Percentiles rank a stretch among this genome's conserved stretches.
Conservation (phyloP, 176 grass and related monocot species). For the Juncus inflexus region DNA sequence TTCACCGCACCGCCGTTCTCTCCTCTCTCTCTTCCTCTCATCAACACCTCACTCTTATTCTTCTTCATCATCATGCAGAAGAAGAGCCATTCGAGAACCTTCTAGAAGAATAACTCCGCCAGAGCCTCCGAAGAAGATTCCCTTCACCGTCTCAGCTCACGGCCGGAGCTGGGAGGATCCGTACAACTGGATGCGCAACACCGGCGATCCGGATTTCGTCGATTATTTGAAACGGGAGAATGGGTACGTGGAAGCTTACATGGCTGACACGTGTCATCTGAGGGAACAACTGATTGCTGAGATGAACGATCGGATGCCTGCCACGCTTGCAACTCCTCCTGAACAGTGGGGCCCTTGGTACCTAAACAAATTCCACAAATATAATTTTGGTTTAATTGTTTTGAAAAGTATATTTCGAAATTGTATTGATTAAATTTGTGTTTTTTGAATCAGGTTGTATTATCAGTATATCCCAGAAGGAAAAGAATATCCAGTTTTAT, state of each 20-base stretch:
- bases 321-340: conserved; percentile 45
- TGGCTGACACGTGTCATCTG: conserved; percentile 45
- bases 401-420: neutral
- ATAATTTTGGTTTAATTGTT: neutral
- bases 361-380: neutral
- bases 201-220: conserved; percentile 50
- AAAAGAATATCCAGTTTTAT: conserved; percentile 81
- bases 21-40: conserved; percentile 17
- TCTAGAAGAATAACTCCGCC: conserved; percentile 18
- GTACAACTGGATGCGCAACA: conserved; percentile 88
- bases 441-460: conserved; percentile 59
- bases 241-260: conserved; percentile 63
- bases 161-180: conserved; percentile 76
- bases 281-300: conserved; percentile 48
- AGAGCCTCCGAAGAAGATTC: conserved; percentile 62
- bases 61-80: conserved; percentile 25
- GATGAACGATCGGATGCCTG: conserved; percentile 65
- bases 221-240: conserved; percentile 61
- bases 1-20: neutral
- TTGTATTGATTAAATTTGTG: neutral
- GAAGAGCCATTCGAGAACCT: conserved; percentile 5
- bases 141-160: conserved; percentile 61
- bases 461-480: conserved; percentile 73
- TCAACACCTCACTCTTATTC: conserved; percentile 8
- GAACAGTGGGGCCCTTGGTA: conserved; percentile 87